These are phyloP conservation scores for Porogramme epimiltina DNA, from an alignment of 1,284 basidiomycete genomes.

Conservation along the genomic window DNA sequence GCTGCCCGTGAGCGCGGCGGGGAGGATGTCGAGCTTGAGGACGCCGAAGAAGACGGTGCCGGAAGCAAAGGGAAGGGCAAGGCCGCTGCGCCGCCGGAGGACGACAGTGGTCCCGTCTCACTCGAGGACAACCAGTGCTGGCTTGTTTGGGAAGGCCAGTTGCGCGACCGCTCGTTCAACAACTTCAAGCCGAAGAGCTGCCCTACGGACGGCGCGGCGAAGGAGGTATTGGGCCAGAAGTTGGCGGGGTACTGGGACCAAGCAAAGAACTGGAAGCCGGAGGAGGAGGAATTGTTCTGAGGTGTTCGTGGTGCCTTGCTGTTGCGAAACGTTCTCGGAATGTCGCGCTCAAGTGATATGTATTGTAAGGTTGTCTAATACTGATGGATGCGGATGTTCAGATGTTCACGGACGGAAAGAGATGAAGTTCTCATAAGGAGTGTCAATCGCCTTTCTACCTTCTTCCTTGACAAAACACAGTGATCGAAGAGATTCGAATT, in stretches of 20 bases:
- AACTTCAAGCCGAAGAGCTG: conserved; percentile 84
- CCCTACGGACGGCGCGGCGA: conserved; percentile 83
- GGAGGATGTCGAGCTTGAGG: conserved; percentile 66
- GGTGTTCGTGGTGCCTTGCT: background rate
- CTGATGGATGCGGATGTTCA: no score
- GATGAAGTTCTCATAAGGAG: no score
- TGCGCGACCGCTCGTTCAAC: conserved; percentile 83
- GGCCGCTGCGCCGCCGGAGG: conserved; percentile 30
- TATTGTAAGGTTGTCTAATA: background rate
- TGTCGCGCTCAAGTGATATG: background rate
- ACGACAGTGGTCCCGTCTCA: conserved; percentile 43
- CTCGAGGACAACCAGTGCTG: conserved; percentile 88
- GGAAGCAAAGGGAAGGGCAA: conserved; percentile 32
- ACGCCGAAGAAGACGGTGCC: conserved; percentile 43
- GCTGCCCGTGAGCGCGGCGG: conserved; percentile 77
- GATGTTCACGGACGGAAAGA: no score
- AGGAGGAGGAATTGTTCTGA: conserved; percentile 72
- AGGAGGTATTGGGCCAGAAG: conserved; percentile 83
- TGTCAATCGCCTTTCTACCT: no score
- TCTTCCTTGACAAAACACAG: no score
- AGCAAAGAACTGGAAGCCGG: conserved; percentile 84
- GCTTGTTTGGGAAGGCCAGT: conserved; percentile 90
- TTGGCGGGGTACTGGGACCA: conserved; percentile 93
- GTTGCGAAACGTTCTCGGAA: background rate
- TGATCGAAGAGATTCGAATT: no score